Base-by-base conservation (phyloP, 176 grass and related monocot genomes). In the Oryza brachyantha region DNA sequence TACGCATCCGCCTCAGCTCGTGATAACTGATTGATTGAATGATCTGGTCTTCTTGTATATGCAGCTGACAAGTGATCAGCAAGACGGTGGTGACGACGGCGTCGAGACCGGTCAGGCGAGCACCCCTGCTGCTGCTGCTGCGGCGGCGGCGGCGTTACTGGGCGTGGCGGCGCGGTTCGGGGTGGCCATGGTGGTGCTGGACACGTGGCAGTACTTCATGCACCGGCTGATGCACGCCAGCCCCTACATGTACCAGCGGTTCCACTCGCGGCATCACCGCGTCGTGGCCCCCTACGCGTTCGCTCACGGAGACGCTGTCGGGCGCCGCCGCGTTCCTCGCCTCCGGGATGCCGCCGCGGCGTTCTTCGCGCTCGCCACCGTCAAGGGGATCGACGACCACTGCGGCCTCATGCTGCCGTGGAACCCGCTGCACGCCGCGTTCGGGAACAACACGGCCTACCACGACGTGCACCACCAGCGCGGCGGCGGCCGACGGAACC, bases 231-330 rank as follows among this genome's bases (percentile, higher is more conserved):
- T 92, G 90, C 86, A 92, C 90, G 79, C 72, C 22, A 88, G 65
- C 40, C 55, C 31, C 12, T 84, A 59, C 83, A 29, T 89, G 70
- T 92, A 88, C 83, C 86, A 86, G 0, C 86, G 80, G 1, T 86
- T 89, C 83, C 86, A 89, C 76, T 93, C 90, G 80, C 78, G 90
- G 90, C 90, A 93, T 80, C 91, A 93, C 77, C 91, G 84, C 42
- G 64, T 89, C 36, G 77, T 55, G 0, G 90, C 90, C 7, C 90
- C 90, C 0, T 93, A 93, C 80, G 90, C 86, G 70, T 93, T 81
- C 86, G 63, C 76, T 89, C 25, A 89, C 86, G 61, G 86, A 93
- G 86, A 84, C 84, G 41, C 61, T 84, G 22, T 75, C 86, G 21
- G 90, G 86, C 36, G 81, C 76, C 2, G 70, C 69, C 0, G 86